Evolutionary conservation across 106 monocot genomes (phyloP).

Genomic region (Cymbidium sinense): DNA sequence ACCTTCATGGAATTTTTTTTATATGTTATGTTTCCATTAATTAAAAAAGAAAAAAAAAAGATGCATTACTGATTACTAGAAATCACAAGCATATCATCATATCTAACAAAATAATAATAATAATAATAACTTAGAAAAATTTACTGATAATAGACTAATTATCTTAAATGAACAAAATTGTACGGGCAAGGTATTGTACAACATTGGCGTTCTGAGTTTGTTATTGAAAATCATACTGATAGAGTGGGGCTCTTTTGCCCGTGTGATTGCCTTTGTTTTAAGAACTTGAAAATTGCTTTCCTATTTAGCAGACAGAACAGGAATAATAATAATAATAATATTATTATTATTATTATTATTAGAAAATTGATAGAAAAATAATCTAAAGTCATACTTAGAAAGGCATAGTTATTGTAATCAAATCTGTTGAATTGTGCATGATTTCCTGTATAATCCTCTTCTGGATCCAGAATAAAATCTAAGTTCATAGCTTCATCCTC

Average conservation of each 20-base stretch:
- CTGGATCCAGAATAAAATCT: conserved; percentile 77
- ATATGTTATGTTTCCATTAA: no score
- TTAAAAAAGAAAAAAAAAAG: no score
- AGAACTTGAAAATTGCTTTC: conserved; percentile 35
- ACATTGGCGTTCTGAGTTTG: no score
- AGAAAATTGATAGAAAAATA: conserved; percentile 28
- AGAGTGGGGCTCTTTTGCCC: conserved; percentile 14
- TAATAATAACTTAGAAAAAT: no score
- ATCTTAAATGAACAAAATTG: no score
- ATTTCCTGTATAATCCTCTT: conserved; percentile 6
- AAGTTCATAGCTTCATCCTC: conserved; percentile 44
- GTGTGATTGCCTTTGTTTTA: conserved; percentile 24
- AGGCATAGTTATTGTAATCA: conserved; percentile 28
- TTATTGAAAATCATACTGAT: not conserved
- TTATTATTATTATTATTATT: no score
- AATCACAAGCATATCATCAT: no score
- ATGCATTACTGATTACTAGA: no score
- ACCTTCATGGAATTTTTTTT: no score
- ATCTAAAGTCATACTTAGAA: conserved; percentile 15
- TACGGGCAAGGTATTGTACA: no score
- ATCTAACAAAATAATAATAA: no score
- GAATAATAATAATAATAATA: conserved; percentile 29
- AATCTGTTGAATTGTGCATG: not conserved
- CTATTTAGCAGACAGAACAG: conserved; percentile 53
- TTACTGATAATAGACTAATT: no score